Evolutionary conservation across 257 asterid species (phyloP).

Genomic region (Solanum rostratum): DNA sequence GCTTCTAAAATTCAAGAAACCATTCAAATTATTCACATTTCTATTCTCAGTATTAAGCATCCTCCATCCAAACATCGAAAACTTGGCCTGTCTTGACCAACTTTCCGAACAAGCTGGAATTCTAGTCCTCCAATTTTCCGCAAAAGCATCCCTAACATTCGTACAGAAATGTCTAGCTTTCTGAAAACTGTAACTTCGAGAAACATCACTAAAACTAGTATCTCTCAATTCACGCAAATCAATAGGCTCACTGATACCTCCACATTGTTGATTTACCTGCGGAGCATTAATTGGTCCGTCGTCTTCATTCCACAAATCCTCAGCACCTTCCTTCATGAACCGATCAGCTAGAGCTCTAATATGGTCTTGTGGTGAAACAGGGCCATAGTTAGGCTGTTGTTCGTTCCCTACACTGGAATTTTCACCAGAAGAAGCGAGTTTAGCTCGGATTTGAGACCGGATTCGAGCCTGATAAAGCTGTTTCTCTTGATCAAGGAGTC

Average conservation of each 20-base stretch:
- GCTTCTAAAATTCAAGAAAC: slow-evolving; percentile 15
- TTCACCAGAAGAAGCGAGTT: slow-evolving; percentile 29
- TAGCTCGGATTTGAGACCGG: slow-evolving; percentile 71
- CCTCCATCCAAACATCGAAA: background rate
- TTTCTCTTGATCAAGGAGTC: slow-evolving; percentile 80
- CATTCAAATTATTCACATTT: slow-evolving; percentile 8
- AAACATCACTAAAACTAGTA: background rate
- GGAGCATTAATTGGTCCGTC: slow-evolving; percentile 51
- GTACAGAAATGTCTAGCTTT: slow-evolving; percentile 38
- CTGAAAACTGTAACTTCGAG: background rate
- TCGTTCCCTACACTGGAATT: background rate
- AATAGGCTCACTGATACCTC: slow-evolving; percentile 23
- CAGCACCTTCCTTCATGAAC: slow-evolving; percentile 92
- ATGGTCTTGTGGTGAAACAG: slow-evolving; percentile 60
- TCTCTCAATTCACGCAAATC: slow-evolving; percentile 31
- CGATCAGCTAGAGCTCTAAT: slow-evolving; percentile 81
- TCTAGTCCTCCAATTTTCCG: slow-evolving; percentile 9
- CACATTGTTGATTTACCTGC: slow-evolving; percentile 8
- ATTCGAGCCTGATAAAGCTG: slow-evolving; percentile 80
- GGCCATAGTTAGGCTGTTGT: slow-evolving; percentile 27
- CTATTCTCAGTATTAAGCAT: slow-evolving; percentile 7
- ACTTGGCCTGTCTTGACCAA: background rate
- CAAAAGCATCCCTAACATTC: slow-evolving; percentile 6
- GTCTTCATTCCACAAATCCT: slow-evolving; percentile 81
- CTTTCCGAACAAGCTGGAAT: slow-evolving; percentile 1